Percentiles rank a stretch among this genome's conserved stretches.
Evolutionary conservation across 2,329 filamentous ascomycete species (phyloP).

Genomic region (Apiospora arundinis): DNA sequence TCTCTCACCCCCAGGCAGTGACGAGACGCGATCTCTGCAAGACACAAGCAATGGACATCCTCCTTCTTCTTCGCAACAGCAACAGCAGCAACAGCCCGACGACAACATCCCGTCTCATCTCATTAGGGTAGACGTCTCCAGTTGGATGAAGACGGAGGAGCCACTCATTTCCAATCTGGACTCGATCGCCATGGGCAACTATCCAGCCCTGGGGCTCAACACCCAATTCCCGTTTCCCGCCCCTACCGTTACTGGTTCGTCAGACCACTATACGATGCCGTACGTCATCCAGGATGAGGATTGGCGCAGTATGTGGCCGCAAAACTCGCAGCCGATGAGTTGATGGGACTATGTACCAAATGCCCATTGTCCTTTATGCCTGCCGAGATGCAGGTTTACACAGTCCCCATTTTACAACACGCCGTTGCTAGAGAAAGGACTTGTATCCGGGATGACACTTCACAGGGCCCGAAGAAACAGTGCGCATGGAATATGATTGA

Average conservation of each 20-base stretch:
- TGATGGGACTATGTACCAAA: neutral
- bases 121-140: neutral
- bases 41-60: neutral
- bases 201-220: conserved; percentile 14
- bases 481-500: neutral
- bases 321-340: neutral
- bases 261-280: conserved; percentile 4
- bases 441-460: neutral
- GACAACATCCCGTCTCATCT: neutral
- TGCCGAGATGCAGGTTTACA: neutral
- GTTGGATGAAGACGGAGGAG: conserved; percentile 4
- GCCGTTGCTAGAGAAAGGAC: neutral
- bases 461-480: no score
- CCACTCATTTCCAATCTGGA: conserved; percentile 6
- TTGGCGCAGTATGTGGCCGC: neutral
- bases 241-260: neutral
- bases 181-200: conserved; percentile 6
- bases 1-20: neutral
- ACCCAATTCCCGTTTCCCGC: conserved; percentile 15
- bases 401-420: no score
- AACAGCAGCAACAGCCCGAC: neutral
- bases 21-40: conserved; percentile 6
- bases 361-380: no score
- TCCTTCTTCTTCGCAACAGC: neutral
- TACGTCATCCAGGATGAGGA: conserved; percentile 21